Conservation (phyloP, 1,284 basidiomycete species). For the Chiua sp. region DNA sequence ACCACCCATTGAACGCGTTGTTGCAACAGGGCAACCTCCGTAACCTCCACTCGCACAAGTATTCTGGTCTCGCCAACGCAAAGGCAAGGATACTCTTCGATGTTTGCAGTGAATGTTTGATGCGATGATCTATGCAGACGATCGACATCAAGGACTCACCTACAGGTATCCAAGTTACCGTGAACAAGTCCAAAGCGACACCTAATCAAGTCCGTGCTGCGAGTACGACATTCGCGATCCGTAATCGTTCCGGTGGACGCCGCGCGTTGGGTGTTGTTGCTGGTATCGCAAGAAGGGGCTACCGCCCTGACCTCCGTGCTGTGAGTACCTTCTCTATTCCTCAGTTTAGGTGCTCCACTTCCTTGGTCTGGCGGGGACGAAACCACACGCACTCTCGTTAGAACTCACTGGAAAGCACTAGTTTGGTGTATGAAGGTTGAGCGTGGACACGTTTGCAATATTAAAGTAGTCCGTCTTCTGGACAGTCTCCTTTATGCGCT, state of each 20-base stretch:
- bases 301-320: constrained; percentile 82
- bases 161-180: constrained; percentile 68
- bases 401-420: constrained; percentile 74
- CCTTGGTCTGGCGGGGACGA: constrained; percentile 6
- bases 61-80: constrained; percentile 84
- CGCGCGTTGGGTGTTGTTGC: constrained; percentile 77
- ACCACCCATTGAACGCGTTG: not conserved
- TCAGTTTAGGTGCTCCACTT: not conserved
- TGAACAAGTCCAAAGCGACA: constrained; percentile 71
- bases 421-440: constrained; percentile 73
- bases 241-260: constrained; percentile 76
- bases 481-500: constrained; percentile 29
- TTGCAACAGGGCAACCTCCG: constrained; percentile 76
- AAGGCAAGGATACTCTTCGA: constrained; percentile 56
- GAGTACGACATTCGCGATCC: constrained; percentile 59
- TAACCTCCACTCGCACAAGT: constrained; percentile 89
- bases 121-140: constrained; percentile 47
- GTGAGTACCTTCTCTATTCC: constrained; percentile 54
- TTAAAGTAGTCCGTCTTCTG: constrained; percentile 37
- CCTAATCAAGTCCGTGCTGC: constrained; percentile 58
- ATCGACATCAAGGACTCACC: constrained; percentile 68
- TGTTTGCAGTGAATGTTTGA: not conserved
- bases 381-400: constrained; percentile 66
- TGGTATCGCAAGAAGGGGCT: constrained; percentile 71
- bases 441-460: constrained; percentile 90